These are phyloP conservation scores for Hirschioporus abietinus DNA, from an alignment of 768 basidiomycete species.

Conservation along the genomic window DNA sequence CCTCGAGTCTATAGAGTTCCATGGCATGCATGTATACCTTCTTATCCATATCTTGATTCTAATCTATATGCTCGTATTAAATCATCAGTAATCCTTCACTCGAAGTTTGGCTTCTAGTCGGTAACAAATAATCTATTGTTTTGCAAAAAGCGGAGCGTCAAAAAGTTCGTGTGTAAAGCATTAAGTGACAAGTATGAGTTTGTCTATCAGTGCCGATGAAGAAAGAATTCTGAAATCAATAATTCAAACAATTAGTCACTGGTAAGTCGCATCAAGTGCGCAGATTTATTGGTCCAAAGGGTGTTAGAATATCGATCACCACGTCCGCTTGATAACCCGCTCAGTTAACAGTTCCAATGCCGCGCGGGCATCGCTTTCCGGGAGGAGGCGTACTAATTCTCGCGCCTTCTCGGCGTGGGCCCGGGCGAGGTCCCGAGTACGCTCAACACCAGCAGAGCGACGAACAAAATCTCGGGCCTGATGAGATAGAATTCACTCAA, in stretches of 20 bases:
- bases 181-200: neutral
- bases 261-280: neutral
- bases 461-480: conserved; percentile 68
- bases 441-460: conserved; percentile 67
- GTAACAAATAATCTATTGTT: neutral
- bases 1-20: too few relatives aligned
- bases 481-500: neutral
- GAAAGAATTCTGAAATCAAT: neutral
- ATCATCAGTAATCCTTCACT: neutral
- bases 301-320: conserved; percentile 26
- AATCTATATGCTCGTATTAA: neutral
- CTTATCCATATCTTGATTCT: neutral
- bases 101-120: neutral
- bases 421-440: conserved; percentile 72
- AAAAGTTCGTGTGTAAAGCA: neutral
- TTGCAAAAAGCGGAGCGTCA: neutral
- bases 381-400: conserved; percentile 61
- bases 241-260: neutral
- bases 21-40: neutral
- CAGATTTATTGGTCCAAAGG: neutral
- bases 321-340: conserved; percentile 56
- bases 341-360: conserved; percentile 73
- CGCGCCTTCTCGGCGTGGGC: conserved; percentile 74
- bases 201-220: neutral
- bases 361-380: conserved; percentile 72